These are phyloP conservation scores for Gnetum montanum DNA, from an alignment of 75 land plant species.

Conservation along the genomic window DNA sequence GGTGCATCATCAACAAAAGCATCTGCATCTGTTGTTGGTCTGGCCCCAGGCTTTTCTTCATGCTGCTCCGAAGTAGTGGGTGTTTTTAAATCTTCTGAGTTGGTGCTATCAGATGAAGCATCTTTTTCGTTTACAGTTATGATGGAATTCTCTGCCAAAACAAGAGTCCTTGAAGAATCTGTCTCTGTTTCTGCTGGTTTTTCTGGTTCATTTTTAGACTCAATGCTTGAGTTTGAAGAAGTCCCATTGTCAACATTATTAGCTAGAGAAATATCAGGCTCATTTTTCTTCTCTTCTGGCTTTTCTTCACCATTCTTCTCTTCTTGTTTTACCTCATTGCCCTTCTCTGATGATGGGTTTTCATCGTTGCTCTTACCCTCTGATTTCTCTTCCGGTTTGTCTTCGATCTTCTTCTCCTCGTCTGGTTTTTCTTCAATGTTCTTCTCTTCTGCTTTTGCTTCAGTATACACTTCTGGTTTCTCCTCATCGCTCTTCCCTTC, in stretches of 20 bases:
- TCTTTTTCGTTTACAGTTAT: too few relatives aligned
- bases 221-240: background rate
- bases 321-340: background rate
- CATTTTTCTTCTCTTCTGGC: background rate
- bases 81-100: background rate
- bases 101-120: background rate
- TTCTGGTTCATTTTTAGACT: background rate
- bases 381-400: background rate
- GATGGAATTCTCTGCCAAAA: background rate
- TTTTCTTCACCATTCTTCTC: background rate
- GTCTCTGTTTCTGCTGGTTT: background rate
- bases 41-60: background rate
- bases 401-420: constrained; percentile 19
- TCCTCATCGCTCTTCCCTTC: background rate
- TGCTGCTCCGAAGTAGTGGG: background rate
- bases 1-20: background rate
- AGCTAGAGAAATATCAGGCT: background rate
- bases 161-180: background rate
- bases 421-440: constrained; percentile 22
- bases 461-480: background rate
- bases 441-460: constrained; percentile 4
- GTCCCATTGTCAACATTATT: background rate
- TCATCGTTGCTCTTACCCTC: constrained; percentile 4
- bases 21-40: background rate
- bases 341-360: background rate